These are phyloP conservation scores for Tilletiopsis washingtonensis DNA, from an alignment of 1,284 basidiomycete genomes.

Conservation along the genomic window DNA sequence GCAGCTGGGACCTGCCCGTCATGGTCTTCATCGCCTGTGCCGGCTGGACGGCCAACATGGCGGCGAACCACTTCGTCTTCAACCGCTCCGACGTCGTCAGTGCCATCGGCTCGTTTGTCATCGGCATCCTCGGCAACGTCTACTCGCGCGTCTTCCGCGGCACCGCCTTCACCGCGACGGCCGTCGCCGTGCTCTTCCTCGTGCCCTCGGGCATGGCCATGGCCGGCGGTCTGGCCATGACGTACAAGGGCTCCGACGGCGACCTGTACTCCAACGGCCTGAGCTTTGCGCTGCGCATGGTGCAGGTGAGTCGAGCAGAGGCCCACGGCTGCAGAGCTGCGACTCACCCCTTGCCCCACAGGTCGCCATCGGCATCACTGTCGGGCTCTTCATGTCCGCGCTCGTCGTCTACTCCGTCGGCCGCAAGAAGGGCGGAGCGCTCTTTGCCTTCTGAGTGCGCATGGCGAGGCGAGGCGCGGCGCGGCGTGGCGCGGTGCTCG, in stretches of 20 bases:
- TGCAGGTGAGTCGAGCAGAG: no score
- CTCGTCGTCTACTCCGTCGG: conserved; percentile 79
- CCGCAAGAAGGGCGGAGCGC: conserved; percentile 67
- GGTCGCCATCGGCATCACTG: conserved; percentile 80
- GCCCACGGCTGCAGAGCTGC: not conserved
- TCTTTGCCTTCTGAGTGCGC: conserved; percentile 54
- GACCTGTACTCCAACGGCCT: conserved; percentile 51
- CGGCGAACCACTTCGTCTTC: conserved; percentile 72
- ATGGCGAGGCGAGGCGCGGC: no score
- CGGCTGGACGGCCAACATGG: conserved; percentile 57
- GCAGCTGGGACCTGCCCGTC: conserved; percentile 63
- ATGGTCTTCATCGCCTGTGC: conserved; percentile 79
- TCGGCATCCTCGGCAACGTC: conserved; percentile 70
- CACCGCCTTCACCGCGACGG: conserved; percentile 81
- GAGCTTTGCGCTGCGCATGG: conserved; percentile 56
- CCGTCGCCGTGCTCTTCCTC: conserved; percentile 73
- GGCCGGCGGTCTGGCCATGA: conserved; percentile 68
- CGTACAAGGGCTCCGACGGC: conserved; percentile 55
- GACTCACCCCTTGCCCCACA: conserved; percentile 43
- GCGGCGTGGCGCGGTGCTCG: no score
- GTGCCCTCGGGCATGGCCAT: conserved; percentile 72
- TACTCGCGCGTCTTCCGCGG: conserved; percentile 80
- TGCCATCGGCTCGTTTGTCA: conserved; percentile 76
- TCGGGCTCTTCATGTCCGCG: conserved; percentile 79
- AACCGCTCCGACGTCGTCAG: conserved; percentile 74